Conservation (phyloP, 1,139 yeast genomes). For the Geotrichum klebahnii region DNA sequence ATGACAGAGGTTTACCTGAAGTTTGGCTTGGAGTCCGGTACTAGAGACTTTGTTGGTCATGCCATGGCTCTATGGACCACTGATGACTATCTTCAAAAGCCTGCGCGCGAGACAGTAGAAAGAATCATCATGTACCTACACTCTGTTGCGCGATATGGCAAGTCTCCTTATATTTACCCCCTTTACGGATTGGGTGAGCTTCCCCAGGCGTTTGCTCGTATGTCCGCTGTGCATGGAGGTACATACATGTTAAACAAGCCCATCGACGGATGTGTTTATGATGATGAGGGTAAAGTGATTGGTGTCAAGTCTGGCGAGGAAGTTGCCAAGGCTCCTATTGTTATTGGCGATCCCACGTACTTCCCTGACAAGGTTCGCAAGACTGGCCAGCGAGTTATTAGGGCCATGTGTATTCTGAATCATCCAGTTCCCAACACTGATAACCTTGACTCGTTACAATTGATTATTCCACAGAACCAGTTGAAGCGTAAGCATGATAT, state of each 20-base stretch:
- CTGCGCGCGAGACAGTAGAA: conserved; percentile 89
- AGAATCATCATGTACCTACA: conserved; percentile 80
- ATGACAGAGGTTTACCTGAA: conserved; percentile 89
- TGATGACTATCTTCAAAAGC: conserved; percentile 82
- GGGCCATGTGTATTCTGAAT: conserved; percentile 91
- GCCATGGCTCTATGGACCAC: conserved; percentile 97
- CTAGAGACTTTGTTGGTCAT: conserved; percentile 95
- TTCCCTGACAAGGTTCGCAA: conserved; percentile 86
- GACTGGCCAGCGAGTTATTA: conserved; percentile 81
- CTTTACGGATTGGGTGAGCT: conserved; percentile 94
- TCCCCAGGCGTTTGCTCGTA: conserved; percentile 97
- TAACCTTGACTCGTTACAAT: conserved; percentile 85
- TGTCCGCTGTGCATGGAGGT: conserved; percentile 96
- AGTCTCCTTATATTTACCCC: conserved; percentile 94
- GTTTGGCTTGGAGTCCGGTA: conserved; percentile 88
- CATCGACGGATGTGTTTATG: conserved; percentile 79
- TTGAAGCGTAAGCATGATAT: conserved; percentile 90
- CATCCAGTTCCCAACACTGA: conserved; percentile 83
- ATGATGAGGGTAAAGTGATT: conserved; percentile 64
- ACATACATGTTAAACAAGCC: conserved; percentile 98
- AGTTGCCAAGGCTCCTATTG: conserved; percentile 83
- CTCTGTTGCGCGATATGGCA: conserved; percentile 91
- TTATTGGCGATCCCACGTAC: conserved; percentile 97
- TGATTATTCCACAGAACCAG: conserved; percentile 95
- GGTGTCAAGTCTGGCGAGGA: conserved; percentile 93